These are phyloP conservation scores for Brassica napus DNA, from an alignment of 345 rosid genomes.

Conservation along the genomic window DNA sequence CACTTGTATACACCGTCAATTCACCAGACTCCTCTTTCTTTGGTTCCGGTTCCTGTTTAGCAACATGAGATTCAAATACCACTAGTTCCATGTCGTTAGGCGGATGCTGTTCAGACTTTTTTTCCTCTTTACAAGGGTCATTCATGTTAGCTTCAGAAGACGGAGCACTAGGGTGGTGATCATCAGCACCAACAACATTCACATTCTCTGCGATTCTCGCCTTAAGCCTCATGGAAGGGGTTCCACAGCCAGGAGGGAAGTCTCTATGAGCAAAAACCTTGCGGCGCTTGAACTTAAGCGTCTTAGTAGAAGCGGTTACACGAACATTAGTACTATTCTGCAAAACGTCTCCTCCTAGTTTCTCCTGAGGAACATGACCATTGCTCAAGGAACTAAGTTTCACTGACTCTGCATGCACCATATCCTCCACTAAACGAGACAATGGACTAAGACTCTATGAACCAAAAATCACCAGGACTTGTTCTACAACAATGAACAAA, in stretches of 20 bases:
- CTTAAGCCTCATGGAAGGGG: slow-evolving; percentile 15
- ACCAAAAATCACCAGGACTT: not conserved
- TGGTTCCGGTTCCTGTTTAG: slow-evolving; percentile 2
- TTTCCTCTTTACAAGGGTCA: not conserved
- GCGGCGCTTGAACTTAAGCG: slow-evolving; percentile 46
- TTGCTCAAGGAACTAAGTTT: slow-evolving; percentile 23
- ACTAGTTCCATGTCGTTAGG: not conserved
- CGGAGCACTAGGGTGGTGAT: not conserved
- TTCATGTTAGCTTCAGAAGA: slow-evolving; percentile 8
- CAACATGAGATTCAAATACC: not conserved
- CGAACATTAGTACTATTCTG: slow-evolving; percentile 34
- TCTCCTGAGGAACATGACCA: slow-evolving; percentile 36
- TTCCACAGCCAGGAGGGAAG: slow-evolving; percentile 72
- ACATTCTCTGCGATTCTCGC: slow-evolving; percentile 8
- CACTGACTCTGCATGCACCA: slow-evolving; percentile 14
- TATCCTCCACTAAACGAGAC: slow-evolving; percentile 16
- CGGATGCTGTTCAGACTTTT: not conserved
- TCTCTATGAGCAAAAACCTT: slow-evolving; percentile 58
- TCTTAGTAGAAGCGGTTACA: not conserved
- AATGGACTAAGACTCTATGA: not conserved
- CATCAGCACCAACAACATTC: not conserved
- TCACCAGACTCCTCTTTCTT: not conserved
- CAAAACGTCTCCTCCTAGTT: slow-evolving; percentile 29
- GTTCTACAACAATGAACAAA: slow-evolving; percentile 8
- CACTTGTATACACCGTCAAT: not conserved